Percentiles rank a stretch among this genome's conserved stretches.
Evolutionary conservation across 805 yeast genomes (phyloP).

Genomic region (Candida ascalaphidarum): DNA sequence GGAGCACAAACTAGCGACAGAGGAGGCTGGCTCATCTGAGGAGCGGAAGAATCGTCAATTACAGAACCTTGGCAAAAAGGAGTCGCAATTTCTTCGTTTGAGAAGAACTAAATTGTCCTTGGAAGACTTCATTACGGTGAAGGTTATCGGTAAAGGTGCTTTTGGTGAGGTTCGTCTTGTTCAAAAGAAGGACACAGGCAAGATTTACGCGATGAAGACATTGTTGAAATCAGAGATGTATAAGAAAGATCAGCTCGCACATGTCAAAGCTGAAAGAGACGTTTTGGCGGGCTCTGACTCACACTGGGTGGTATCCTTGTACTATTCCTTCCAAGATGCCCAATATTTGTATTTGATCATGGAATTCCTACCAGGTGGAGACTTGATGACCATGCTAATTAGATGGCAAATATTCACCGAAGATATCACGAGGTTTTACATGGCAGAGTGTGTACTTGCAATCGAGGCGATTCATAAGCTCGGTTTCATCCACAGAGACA

Average conservation of each 20-base stretch:
- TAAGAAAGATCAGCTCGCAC: slow-evolving; percentile 89
- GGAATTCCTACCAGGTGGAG: slow-evolving; percentile 83
- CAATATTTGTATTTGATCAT: slow-evolving; percentile 68
- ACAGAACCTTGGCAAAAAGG: slow-evolving; percentile 77
- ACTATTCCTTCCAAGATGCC: slow-evolving; percentile 75
- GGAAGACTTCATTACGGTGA: slow-evolving; percentile 12
- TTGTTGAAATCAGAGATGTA: slow-evolving; percentile 86
- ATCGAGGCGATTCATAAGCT: slow-evolving; percentile 89
- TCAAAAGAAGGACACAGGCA: slow-evolving; percentile 86
- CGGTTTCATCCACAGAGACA: slow-evolving; percentile 94
- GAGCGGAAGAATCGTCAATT: slow-evolving; percentile 81
- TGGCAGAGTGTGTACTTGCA: slow-evolving; percentile 94
- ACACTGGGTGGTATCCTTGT: slow-evolving; percentile 81
- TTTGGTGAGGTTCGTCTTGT: slow-evolving; percentile 96
- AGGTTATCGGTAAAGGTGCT: slow-evolving; percentile 77
- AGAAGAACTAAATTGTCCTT: slow-evolving; percentile 52
- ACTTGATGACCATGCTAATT: slow-evolving; percentile 89
- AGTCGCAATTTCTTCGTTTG: slow-evolving; percentile 75
- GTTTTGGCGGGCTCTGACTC: slow-evolving; percentile 86
- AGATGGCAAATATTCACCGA: slow-evolving; percentile 92
- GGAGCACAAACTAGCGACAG: slow-evolving; percentile 62
- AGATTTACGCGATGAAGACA: slow-evolving; percentile 92
- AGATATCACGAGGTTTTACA: slow-evolving; percentile 85
- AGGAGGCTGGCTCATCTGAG: slow-evolving; percentile 59
- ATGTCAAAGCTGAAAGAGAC: slow-evolving; percentile 93